phyloP scores from a whole-genome alignment of 345 rosid species.

The Lenwebbia sp. region DNA sequence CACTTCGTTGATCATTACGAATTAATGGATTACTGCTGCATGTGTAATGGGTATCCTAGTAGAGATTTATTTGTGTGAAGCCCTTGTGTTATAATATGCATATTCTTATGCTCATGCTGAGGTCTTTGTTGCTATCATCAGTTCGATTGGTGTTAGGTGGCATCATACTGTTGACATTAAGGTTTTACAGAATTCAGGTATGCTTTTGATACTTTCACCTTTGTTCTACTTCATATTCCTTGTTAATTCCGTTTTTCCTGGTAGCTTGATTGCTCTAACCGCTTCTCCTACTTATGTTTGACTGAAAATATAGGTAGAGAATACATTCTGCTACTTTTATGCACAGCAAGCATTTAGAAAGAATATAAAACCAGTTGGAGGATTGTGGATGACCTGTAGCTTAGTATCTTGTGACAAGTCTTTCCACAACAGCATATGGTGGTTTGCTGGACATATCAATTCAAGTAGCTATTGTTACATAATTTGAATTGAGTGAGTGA shows the following conservation, averaged over 20 bases:
- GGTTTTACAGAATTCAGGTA: conserved; percentile 90
- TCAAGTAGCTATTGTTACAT: neutral
- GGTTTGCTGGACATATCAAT: neutral
- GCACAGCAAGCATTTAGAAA: neutral
- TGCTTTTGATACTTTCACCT: neutral
- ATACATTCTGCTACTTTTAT: neutral
- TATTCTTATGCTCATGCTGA: neutral
- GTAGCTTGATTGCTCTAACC: neutral
- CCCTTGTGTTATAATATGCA: neutral
- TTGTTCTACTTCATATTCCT: neutral
- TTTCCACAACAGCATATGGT: neutral
- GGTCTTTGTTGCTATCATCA: conserved; percentile 17
- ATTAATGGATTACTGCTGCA: neutral
- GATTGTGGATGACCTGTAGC: neutral
- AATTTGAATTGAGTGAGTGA: neutral
- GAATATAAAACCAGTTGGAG: neutral
- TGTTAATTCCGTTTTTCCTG: neutral
- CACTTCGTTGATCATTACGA: neutral
- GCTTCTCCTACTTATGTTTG: neutral
- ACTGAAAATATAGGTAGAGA: neutral
- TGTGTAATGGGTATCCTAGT: neutral
- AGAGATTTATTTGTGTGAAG: neutral
- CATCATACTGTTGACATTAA: conserved; percentile 51
- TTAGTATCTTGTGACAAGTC: neutral
- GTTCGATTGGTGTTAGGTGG: conserved; percentile 83